Evolutionary conservation across 495 filamentous ascomycete species (phyloP), one percentile per base, ranked within the genome.

Genomic region (Xylaria venustula): DNA sequence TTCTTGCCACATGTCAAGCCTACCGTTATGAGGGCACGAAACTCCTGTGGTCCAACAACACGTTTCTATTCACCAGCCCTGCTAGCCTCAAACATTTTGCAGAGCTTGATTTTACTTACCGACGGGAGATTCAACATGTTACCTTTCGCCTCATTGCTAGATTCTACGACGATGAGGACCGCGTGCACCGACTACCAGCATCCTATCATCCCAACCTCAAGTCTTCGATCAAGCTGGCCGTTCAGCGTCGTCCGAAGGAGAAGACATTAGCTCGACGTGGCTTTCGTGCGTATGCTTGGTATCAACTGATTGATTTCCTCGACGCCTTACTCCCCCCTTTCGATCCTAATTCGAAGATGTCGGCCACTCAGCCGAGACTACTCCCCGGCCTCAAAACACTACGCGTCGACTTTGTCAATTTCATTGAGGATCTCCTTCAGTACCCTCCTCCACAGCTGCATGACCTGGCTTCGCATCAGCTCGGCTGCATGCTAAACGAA

Each of bases 351-450:
- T 44, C 47, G 8, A 52, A 52, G 22, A 14, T 40, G 37, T 40
- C 23, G 3, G 28, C 48, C 22, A 57, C 67, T 0, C 63, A 66
- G 7, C 76, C 73, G 23, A 73, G 71, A 23, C 64, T 82, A n/a
- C 62, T 82, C 0, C 78, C 79, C 4, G 54, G 47, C 17, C 65
- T 82, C 22, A 65, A 75, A 44, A 71, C 64, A 2, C 41, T 82
- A 62, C 70, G 77, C 30, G 71, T 82, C 25, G 79, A 82, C 49
- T 73, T 81, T 37, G 74, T 81, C 48, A 80, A 81, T 62, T 81
- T 81, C 26, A 67, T 69, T 25, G 62, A 65, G 34, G 70, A 69
- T 52, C 69, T 69, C 44, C 71, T 75, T 50, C 63, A 51, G 51
- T 68, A 62, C 19, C 71, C 72, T 17, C 72, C 66, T 5, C 47